Base-by-base conservation (phyloP, 768 basidiomycete species). In the Suillus lakei region DNA sequence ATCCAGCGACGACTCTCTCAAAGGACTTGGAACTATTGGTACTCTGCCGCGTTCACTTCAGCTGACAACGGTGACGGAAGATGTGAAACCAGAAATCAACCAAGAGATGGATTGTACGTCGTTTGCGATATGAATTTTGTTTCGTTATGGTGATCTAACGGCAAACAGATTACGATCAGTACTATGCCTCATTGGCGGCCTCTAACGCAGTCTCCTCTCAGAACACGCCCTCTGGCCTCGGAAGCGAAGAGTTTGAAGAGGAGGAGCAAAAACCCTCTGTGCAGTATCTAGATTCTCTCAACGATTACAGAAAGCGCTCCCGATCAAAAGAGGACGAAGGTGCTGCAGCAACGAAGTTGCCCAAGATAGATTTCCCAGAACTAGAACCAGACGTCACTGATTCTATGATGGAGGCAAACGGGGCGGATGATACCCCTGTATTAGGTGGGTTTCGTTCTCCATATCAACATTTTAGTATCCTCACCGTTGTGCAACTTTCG, bases 161-260 rank as follows among this genome's bases (percentile, higher is more conserved):
- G 6, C 21, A 3, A 34, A 34, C 67, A 93, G 92, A 90, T 72
- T 93, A 88, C 70, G 92, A 93, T 65, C 90, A 89, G 64, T 94
- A 94, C 68, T 94, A 94, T 67, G 92, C 93, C 28, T 89, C 88
- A 15, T 78, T 94, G 48, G 90, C 88, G 12, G 89, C 88, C 1
- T 90, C 89, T 0, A 81, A 82, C 16, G 81, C 81, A 10, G 84
- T 86, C 4, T 88, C 91, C 12, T 77, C 85, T 1, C 83, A 84
- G 64, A 84, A 85, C 3, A 91, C 92, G 7, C 90, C 91, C 0
- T 84, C 87, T 1, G 82, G 83, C 23, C 74, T 82, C 8, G 84
- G 83, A 59, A 79, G 81, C 8, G 86, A 86, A 21, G 89, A 88
- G 46, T 79, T 84, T 63, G 85, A 87, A 32, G 90, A 90, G 4